These are phyloP conservation scores for Cynara cardunculus DNA, from an alignment of 129 eudicot species.

Conservation along the genomic window DNA sequence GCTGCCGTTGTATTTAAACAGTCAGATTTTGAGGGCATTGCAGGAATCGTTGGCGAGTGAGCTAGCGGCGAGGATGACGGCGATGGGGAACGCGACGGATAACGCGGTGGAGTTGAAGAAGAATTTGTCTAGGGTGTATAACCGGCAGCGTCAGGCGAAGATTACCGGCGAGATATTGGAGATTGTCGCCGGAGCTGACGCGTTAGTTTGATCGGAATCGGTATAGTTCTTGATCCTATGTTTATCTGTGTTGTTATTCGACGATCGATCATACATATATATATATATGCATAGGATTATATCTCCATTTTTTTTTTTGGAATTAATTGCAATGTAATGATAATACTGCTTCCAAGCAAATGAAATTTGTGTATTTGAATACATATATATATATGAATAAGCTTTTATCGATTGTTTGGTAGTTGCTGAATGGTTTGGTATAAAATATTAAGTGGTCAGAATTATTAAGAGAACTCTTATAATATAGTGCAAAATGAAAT, in stretches of 20 bases:
- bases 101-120: constrained; percentile 51
- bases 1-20: constrained; percentile 56
- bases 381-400: not conserved
- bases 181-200: constrained; percentile 59
- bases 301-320: not conserved
- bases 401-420: no score
- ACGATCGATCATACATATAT: not conserved
- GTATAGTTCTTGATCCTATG: constrained; percentile 33
- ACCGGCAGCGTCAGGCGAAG: constrained; percentile 51
- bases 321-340: constrained; percentile 6
- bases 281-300: constrained; percentile 3
- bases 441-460: no score
- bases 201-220: constrained; percentile 6
- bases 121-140: constrained; percentile 35
- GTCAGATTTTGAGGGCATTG: constrained; percentile 57
- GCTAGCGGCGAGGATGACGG: constrained; percentile 59
- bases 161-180: constrained; percentile 57
- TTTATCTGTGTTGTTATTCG: not conserved
- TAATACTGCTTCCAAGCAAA: constrained; percentile 4
- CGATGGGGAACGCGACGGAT: constrained; percentile 56
- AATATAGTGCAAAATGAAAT: no score
- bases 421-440: no score
- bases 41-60: constrained; percentile 68
- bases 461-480: not conserved
- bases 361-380: constrained; percentile 5